Conservation (phyloP, 768 basidiomycete species). For the Agrocybe chaxingu region DNA sequence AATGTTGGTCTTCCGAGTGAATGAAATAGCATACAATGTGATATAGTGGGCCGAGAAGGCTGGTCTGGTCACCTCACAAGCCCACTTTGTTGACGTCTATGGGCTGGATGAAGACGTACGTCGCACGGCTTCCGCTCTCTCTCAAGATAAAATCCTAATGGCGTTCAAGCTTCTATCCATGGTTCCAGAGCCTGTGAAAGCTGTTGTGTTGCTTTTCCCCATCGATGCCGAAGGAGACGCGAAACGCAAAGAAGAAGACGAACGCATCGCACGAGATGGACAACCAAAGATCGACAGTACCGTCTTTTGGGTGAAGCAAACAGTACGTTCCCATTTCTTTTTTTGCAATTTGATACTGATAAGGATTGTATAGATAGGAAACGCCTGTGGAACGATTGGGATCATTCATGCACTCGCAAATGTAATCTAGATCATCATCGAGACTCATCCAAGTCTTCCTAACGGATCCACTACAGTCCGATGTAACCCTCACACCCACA, state of each 20-base stretch:
- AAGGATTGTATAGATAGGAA: conserved; percentile 52
- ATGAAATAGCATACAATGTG: not conserved
- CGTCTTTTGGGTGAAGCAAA: conserved; percentile 89
- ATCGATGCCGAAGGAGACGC: conserved; percentile 43
- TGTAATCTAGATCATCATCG: conserved; percentile 36
- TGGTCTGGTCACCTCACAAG: conserved; percentile 49
- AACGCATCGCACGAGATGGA: conserved; percentile 42
- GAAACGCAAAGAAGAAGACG: conserved; percentile 59
- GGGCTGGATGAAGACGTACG: conserved; percentile 67
- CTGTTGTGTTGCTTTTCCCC: conserved; percentile 86
- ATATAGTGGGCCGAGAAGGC: conserved; percentile 68
- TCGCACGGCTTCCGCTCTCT: not conserved
- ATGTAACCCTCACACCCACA: conserved; percentile 50
- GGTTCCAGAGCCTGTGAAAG: conserved; percentile 74
- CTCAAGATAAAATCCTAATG: too few relatives aligned
- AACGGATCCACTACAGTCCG: conserved; percentile 36
- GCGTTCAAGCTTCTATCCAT: conserved; percentile 57
- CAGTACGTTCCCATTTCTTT: conserved; percentile 40
- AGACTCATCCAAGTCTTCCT: not conserved
- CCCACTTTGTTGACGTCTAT: conserved; percentile 67
- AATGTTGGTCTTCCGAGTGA: not conserved
- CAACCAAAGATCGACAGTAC: conserved; percentile 52
- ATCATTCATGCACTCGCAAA: conserved; percentile 83
- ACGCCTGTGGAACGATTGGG: conserved; percentile 88
- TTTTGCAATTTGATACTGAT: not conserved